A percentile compares a stretch with the other conserved stretches of the same genome.
Evolutionary conservation across 441 rosid genomes (phyloP).

Genomic region (Corymbia calophylla): DNA sequence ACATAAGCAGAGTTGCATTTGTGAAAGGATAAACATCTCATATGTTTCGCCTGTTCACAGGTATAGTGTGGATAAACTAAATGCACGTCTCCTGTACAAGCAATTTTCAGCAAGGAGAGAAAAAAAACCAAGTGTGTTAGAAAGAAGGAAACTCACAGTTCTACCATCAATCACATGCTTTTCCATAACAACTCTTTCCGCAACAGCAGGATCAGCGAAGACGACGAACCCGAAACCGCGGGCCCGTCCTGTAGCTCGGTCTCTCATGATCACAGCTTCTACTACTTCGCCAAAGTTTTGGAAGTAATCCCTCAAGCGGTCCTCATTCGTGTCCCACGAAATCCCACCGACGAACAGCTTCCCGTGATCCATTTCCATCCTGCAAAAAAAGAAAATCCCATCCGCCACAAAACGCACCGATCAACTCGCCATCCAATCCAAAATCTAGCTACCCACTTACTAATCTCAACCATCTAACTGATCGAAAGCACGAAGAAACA

Average conservation of each 20-base stretch:
- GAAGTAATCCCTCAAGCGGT: slow-evolving; percentile 61
- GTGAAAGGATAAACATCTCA: not conserved
- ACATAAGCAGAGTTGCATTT: not conserved
- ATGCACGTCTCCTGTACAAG: not conserved
- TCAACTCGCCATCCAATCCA: not conserved
- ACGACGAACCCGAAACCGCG: slow-evolving; percentile 74
- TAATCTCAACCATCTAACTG: not conserved
- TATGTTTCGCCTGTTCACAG: not conserved
- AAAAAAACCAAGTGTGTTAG: not conserved
- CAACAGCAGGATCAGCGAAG: slow-evolving; percentile 45
- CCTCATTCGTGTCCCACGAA: slow-evolving; percentile 80
- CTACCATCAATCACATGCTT: slow-evolving; percentile 65
- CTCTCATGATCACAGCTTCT: slow-evolving; percentile 74
- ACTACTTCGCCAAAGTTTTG: slow-evolving; percentile 55
- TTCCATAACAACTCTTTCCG: slow-evolving; percentile 54
- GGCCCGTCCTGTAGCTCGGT: slow-evolving; percentile 75
- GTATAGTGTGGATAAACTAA: not conserved
- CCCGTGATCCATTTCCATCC: slow-evolving; percentile 59
- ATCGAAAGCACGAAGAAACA: not conserved
- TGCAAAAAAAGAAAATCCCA: slow-evolving; percentile 9
- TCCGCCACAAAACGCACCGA: slow-evolving; percentile 1
- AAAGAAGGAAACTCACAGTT: slow-evolving; percentile 34
- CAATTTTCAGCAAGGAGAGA: not conserved
- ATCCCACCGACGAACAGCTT: slow-evolving; percentile 77
- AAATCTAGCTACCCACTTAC: not conserved